A percentile compares a stretch with the other conserved stretches of the same genome.
These are phyloP conservation scores for Meyerozyma elateridarum DNA, from an alignment of 1,139 yeast genomes.

Conservation along the genomic window DNA sequence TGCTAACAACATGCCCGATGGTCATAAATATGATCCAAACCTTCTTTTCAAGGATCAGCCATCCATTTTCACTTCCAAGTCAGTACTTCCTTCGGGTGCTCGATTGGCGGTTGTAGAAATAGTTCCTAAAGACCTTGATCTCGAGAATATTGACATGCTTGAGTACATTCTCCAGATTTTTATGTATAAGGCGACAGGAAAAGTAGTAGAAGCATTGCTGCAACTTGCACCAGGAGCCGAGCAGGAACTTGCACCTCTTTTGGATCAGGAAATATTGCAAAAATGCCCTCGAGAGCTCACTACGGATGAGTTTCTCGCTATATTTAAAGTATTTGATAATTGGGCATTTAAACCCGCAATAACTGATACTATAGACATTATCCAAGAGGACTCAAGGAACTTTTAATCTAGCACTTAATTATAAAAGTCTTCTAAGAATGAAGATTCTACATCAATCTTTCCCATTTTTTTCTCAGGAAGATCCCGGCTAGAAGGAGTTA, in stretches of 20 bases:
- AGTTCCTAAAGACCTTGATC: conserved; percentile 39
- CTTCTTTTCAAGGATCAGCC: conserved; percentile 38
- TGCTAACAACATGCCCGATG: conserved; percentile 21
- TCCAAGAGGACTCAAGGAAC: background rate
- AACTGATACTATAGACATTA: conserved; percentile 17
- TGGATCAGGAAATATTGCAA: conserved; percentile 34
- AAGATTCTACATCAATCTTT: too few relatives aligned
- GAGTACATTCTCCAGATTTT: conserved; percentile 67
- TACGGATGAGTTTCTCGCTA: conserved; percentile 45
- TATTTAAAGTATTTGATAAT: conserved; percentile 49
- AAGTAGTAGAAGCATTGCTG: conserved; percentile 44
- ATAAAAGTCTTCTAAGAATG: too few relatives aligned
- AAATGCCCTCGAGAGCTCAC: conserved; percentile 48
- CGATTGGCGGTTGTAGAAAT: conserved; percentile 52
- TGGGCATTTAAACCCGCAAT: conserved; percentile 86
- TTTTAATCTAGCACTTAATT: background rate
- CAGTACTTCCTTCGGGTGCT: conserved; percentile 22
- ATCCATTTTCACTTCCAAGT: conserved; percentile 19
- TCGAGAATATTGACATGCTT: conserved; percentile 50
- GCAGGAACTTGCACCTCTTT: conserved; percentile 45
- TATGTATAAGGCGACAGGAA: conserved; percentile 48
- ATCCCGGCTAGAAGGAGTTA: too few relatives aligned
- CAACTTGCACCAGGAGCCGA: conserved; percentile 80
- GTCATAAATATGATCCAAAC: conserved; percentile 34
- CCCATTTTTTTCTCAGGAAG: too few relatives aligned